phyloP scores from a whole-genome alignment of 2,329 filamentous ascomycete species.

The Periconia digitata region DNA sequence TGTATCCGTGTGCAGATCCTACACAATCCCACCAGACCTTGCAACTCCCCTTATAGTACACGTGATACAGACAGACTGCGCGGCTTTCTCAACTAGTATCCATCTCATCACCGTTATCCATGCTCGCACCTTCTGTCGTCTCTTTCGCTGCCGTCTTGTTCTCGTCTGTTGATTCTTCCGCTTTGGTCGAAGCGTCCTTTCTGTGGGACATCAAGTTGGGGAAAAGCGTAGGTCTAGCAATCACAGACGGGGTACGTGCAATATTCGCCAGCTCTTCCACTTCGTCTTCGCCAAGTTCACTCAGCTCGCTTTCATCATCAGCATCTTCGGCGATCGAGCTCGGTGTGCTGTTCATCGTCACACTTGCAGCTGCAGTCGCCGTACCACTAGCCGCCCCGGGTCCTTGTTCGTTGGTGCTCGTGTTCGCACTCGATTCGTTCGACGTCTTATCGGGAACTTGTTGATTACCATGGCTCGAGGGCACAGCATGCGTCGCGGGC shows the following conservation, averaged over 20 bases:
- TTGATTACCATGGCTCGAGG: background rate
- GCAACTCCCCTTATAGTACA: too few relatives aligned
- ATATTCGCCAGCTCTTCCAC: conserved; percentile 36
- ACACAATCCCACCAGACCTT: too few relatives aligned
- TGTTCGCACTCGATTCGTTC: conserved; percentile 1
- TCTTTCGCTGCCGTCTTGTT: background rate
- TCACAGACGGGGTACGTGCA: conserved; percentile 1
- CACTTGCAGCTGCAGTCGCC: conserved; percentile 39
- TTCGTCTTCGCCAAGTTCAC: conserved; percentile 51
- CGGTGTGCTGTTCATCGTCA: conserved; percentile 51
- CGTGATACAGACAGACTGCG: background rate
- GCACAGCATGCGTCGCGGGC: conserved; percentile 12
- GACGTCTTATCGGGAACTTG: background rate
- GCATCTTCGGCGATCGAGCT: conserved; percentile 58
- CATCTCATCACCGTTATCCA: background rate
- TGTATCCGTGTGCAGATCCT: background rate
- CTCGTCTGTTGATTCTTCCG: background rate
- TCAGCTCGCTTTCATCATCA: conserved; percentile 59
- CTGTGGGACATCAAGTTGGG: conserved; percentile 23
- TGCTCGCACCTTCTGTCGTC: background rate
- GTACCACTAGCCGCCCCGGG: conserved; percentile 45
- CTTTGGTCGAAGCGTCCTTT: background rate
- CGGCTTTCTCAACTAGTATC: background rate
- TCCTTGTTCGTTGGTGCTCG: conserved; percentile 13
- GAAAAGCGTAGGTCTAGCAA: conserved; percentile 7